These are phyloP conservation scores for Colletotrichum shisoi DNA, from an alignment of 2,329 filamentous ascomycete genomes.

Conservation along the genomic window DNA sequence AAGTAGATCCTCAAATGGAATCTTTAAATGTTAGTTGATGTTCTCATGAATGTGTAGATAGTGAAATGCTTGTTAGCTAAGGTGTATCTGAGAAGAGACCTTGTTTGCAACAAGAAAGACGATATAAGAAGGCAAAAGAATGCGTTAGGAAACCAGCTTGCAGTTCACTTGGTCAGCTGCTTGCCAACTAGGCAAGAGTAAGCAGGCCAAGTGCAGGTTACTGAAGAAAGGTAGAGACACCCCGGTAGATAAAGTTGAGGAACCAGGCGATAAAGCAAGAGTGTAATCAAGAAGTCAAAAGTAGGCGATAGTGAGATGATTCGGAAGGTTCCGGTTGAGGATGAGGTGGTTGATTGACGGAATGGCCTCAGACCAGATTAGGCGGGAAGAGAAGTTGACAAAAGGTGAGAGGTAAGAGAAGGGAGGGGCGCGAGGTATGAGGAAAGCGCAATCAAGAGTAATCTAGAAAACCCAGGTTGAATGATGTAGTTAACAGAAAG, in stretches of 20 bases:
- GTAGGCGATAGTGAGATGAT: neutral
- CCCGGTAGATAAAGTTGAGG: no score
- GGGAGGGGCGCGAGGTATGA: neutral
- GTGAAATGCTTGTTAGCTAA: neutral
- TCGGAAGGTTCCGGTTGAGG: neutral
- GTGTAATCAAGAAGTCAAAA: no score
- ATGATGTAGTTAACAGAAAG: neutral
- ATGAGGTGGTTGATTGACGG: neutral
- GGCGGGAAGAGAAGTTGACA: neutral
- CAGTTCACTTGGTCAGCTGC: no score
- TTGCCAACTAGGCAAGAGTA: neutral
- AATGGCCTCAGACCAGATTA: neutral
- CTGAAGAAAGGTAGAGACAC: neutral
- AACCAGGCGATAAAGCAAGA: no score
- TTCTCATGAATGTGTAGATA: neutral
- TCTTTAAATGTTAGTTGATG: conserved; percentile 15
- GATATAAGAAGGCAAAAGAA: neutral
- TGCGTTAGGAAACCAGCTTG: neutral
- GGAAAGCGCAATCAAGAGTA: neutral
- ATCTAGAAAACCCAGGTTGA: neutral
- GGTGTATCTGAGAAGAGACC: neutral
- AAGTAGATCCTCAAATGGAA: conserved; percentile 28
- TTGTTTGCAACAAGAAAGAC: neutral
- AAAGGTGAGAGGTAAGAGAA: neutral
- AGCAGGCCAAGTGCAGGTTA: neutral